Conservation (phyloP, 2,329 filamentous ascomycete genomes). For the Aspergillus brasiliensis region DNA sequence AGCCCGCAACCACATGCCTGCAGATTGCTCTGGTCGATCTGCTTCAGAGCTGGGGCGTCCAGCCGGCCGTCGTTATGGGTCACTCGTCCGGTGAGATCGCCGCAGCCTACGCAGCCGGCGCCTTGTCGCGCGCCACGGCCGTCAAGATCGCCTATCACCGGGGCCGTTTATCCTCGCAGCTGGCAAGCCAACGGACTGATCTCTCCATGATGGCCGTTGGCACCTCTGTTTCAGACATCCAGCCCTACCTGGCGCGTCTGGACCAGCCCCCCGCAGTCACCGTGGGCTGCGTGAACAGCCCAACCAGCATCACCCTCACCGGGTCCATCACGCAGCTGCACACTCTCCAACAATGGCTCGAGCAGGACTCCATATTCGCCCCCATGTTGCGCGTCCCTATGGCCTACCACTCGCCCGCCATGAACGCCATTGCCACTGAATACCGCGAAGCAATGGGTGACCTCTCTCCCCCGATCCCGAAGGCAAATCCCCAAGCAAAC, state of each 20-base stretch:
- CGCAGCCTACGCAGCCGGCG: background rate
- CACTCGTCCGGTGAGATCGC: constrained; percentile 13
- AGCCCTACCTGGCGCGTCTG: background rate
- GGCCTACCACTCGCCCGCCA: background rate
- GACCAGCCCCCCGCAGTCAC: background rate
- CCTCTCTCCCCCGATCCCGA: too few species aligned
- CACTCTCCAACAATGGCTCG: background rate
- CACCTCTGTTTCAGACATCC: background rate
- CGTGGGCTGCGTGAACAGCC: constrained; percentile 10
- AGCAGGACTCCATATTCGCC: background rate
- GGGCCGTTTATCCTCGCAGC: background rate
- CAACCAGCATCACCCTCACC: background rate
- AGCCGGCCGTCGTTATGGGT: background rate
- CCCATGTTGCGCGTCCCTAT: background rate
- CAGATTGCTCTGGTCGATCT: constrained; percentile 13
- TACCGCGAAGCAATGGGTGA: background rate
- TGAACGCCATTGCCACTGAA: background rate
- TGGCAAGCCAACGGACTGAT: background rate
- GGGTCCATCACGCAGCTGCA: background rate
- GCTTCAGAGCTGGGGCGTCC: background rate
- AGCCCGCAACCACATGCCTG: constrained; percentile 5
- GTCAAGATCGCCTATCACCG: constrained; percentile 4
- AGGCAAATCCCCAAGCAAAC: background rate
- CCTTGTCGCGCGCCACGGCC: background rate
- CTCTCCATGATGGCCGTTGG: constrained; percentile 9